Conservation (phyloP, 495 filamentous ascomycete genomes). For the Clavariopsis aquatica region DNA sequence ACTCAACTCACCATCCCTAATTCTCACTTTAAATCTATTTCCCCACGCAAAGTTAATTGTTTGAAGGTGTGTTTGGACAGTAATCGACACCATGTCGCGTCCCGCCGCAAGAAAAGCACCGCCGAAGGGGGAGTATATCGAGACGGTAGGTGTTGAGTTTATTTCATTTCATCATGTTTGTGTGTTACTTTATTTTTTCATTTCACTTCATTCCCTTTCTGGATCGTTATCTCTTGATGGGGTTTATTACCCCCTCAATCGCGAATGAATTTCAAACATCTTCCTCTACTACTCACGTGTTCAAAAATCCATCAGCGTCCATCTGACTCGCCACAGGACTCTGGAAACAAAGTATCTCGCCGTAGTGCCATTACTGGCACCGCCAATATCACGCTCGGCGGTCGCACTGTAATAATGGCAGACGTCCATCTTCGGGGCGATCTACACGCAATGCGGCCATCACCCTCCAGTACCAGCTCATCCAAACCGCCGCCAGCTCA, state of each 20-base stretch:
- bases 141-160: slow-evolving; percentile 63
- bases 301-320: not conserved
- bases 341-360: slow-evolving; percentile 96
- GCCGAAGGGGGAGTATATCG: slow-evolving; percentile 87
- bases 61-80: no score
- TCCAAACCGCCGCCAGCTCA: no score
- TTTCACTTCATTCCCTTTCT: not conserved
- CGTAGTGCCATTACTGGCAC: slow-evolving; percentile 87
- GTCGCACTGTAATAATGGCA: slow-evolving; percentile 89
- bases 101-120: slow-evolving; percentile 53
- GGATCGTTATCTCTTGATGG: not conserved
- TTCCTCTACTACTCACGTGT: not conserved
- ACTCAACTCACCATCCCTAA: no score
- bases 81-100: no score
- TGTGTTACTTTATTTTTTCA: not conserved
- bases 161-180: not conserved
- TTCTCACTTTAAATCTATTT: no score
- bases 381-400: slow-evolving; percentile 95
- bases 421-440: slow-evolving; percentile 92
- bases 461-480: slow-evolving; percentile 42
- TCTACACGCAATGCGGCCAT: slow-evolving; percentile 41
- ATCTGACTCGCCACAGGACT: slow-evolving; percentile 61
- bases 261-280: not conserved
- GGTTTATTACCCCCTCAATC: not conserved
- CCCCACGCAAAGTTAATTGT: no score